Base-by-base conservation (phyloP, 768 basidiomycete genomes). In the Russula dissimulans region DNA sequence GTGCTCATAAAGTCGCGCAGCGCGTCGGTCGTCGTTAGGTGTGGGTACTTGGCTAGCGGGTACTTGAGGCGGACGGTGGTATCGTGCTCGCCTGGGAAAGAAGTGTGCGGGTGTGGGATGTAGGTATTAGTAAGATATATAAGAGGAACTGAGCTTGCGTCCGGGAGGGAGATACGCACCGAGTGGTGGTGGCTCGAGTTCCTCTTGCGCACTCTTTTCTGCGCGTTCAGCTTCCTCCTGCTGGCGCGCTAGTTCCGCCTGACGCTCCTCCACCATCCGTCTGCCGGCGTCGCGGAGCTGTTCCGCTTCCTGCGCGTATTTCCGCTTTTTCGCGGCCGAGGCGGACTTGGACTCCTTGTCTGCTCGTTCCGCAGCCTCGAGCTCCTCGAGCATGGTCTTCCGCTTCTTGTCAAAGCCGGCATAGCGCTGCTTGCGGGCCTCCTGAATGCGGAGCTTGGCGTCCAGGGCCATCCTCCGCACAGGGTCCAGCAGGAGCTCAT, bases 401-500 rank as follows among this genome's bases (percentile, higher is more conserved):
- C 89, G 79, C 68, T 92, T 92, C 59, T 71, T 76, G 65, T 90
- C 87, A 66, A 81, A 89, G 3, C 77, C 68, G 22, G 87, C 78
- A 65, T 82, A 89, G n/a, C 89, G 81, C 44, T 84, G 81, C 43
- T 82, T 80, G 38, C 82, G 79, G 0, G 89, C 89, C 43, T 81
- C 78, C 59, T 85, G 83, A 2, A 86, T 71, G 44, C 86, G 84
- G n/a, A 87, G 72, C 67, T 87, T 88, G 2, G 89, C 87, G 68
- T 93, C 89, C 56, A 93, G 76, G 0, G 87, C 89, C 44, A 91
- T 76, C 18, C 88, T 82, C 41, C 86, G 82, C 36, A 89, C 72
- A 4, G 90, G 90, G 66, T 92, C 91, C 58, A 91, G 84, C 6
- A 93, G 76, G 2, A 91, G 76, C 69, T 91, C 85, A 66, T 89